Evolutionary conservation across 164 flowering plant genomes (phyloP).

Genomic region (Houttuynia cordata): DNA sequence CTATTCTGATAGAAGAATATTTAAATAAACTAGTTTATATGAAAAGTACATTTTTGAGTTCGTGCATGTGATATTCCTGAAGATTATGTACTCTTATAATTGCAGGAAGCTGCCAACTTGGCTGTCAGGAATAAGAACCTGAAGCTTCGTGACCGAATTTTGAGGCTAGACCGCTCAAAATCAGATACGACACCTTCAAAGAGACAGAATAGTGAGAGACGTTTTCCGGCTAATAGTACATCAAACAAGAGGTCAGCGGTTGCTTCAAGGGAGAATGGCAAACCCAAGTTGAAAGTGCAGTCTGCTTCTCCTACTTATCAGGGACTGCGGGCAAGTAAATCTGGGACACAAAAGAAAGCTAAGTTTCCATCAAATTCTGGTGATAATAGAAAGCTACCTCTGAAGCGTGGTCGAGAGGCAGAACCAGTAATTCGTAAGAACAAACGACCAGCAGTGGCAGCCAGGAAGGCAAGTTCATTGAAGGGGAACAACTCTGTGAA

Average conservation of each 20-base stretch:
- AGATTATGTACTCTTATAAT: no score
- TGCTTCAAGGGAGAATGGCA: constrained; percentile 16
- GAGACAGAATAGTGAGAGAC: constrained; percentile 19
- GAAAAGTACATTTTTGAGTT: not conserved
- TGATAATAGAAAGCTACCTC: constrained; percentile 5
- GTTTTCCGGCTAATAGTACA: constrained; percentile 8
- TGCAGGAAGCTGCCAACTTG: constrained; percentile 73
- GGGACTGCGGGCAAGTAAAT: constrained; percentile 70
- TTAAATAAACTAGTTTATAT: not conserved
- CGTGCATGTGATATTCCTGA: no score
- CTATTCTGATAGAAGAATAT: no score
- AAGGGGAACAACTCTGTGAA: constrained; percentile 18
- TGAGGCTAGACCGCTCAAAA: constrained; percentile 56
- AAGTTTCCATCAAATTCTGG: constrained; percentile 7
- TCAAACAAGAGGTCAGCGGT: constrained; percentile 31
- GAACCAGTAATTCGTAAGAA: constrained; percentile 13
- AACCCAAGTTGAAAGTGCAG: constrained; percentile 9
- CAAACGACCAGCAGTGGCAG: constrained; percentile 84
- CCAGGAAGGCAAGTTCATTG: constrained; percentile 50
- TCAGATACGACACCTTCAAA: constrained; percentile 41
- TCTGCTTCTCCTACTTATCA: constrained; percentile 41
- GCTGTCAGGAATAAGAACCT: constrained; percentile 39
- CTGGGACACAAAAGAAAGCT: constrained; percentile 41
- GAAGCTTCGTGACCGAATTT: constrained; percentile 66
- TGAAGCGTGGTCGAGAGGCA: constrained; percentile 1